Evolutionary conservation across 1,284 basidiomycete species (phyloP).

Genomic region (Phenoliferia sp.): DNA sequence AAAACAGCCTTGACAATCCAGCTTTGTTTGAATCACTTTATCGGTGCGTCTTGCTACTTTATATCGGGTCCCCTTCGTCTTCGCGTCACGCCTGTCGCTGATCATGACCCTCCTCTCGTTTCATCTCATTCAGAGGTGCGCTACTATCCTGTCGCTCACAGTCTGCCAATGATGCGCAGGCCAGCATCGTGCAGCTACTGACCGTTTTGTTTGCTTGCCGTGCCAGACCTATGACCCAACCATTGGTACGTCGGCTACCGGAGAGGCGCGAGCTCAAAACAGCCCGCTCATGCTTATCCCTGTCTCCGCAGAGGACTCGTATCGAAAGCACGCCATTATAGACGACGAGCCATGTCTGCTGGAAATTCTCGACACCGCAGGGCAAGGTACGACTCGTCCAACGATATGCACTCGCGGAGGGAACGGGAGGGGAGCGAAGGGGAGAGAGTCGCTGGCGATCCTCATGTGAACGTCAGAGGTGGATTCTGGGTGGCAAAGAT

Average conservation of each 20-base stretch:
- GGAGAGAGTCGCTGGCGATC: too few species aligned
- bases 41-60: slow-evolving; percentile 48
- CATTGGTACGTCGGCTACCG: slow-evolving; percentile 15
- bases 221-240: slow-evolving; percentile 31
- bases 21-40: slow-evolving; percentile 37
- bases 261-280: neutral
- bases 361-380: slow-evolving; percentile 43
- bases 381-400: slow-evolving; percentile 30
- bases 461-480: too few species aligned
- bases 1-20: slow-evolving; percentile 96
- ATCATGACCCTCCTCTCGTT: neutral
- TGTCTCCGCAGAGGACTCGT: slow-evolving; percentile 39
- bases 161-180: neutral
- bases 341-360: slow-evolving; percentile 45
- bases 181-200: neutral
- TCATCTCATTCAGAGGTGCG: neutral
- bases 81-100: neutral
- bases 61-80: neutral
- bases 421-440: too few species aligned
- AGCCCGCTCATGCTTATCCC: neutral
- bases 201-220: neutral
- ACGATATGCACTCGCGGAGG: neutral
- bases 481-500: too few species aligned
- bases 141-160: neutral
- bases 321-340: slow-evolving; percentile 45